These are phyloP conservation scores for Ustilago crameri DNA, from an alignment of 1,284 basidiomycete species.

Conservation along the genomic window DNA sequence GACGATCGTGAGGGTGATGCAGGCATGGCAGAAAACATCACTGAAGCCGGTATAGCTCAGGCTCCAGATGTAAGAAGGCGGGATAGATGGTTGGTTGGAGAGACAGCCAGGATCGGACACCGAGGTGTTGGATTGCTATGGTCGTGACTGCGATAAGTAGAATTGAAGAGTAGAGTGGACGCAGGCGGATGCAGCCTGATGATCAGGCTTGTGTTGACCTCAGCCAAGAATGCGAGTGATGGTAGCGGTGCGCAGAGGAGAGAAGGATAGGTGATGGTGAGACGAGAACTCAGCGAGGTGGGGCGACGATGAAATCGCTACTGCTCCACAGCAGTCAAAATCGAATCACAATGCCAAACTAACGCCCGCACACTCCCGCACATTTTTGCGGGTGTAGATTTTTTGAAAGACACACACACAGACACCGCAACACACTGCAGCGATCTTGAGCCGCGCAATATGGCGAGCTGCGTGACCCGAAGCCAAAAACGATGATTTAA, in stretches of 20 bases:
- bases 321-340: slow-evolving; percentile 1
- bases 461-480: background rate
- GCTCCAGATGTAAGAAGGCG: background rate
- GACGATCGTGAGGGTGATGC: slow-evolving; percentile 46
- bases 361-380: background rate
- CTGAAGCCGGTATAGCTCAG: slow-evolving; percentile 29
- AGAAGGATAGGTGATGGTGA: slow-evolving; percentile 1
- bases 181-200: background rate
- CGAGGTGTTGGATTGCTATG: too few relatives aligned
- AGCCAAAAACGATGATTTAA: too few relatives aligned
- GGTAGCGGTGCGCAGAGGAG: background rate
- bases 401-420: slow-evolving; percentile 1
- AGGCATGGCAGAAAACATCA: slow-evolving; percentile 37
- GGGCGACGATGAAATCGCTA: slow-evolving; percentile 4
- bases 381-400: slow-evolving; percentile 9
- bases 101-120: too few relatives aligned
- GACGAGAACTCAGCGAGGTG: background rate
- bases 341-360: background rate
- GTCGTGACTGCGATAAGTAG: too few relatives aligned
- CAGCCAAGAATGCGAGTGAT: background rate
- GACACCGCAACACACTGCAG: too few relatives aligned
- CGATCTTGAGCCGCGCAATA: too few relatives aligned
- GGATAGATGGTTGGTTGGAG: too few relatives aligned
- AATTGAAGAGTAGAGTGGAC: too few relatives aligned
- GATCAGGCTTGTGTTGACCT: background rate